Percentiles rank a stretch among this genome's conserved stretches.
phyloP scores from a whole-genome alignment of 1,139 yeast genomes.

The Blastobotrys malaysiensis region DNA sequence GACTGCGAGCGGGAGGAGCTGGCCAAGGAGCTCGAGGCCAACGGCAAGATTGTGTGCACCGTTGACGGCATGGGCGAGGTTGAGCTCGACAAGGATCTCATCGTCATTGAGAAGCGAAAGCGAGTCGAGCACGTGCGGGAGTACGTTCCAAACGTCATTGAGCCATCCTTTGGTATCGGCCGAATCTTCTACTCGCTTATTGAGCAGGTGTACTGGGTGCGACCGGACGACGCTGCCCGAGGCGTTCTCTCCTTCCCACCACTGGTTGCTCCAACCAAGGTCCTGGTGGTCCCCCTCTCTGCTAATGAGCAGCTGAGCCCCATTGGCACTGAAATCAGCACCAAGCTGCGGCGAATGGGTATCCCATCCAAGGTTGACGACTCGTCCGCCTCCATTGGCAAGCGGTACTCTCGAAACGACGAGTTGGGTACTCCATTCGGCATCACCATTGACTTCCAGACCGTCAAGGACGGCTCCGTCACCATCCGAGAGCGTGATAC shows the following conservation, averaged over 20 bases:
- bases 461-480: constrained; percentile 81
- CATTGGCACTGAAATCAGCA: constrained; percentile 55
- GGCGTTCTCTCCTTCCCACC: constrained; percentile 93
- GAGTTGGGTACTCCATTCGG: constrained; percentile 99
- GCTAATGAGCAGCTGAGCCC: constrained; percentile 78
- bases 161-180: constrained; percentile 99
- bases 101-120: constrained; percentile 70
- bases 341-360: constrained; percentile 68
- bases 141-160: constrained; percentile 94
- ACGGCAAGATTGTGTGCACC: constrained; percentile 59
- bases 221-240: constrained; percentile 90
- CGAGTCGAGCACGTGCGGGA: constrained; percentile 90
- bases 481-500: constrained; percentile 98
- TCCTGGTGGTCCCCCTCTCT: constrained; percentile 88
- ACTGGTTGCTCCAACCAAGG: constrained; percentile 95
- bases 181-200: constrained; percentile 89
- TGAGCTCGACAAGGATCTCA: constrained; percentile 67
- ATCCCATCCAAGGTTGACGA: constrained; percentile 96
- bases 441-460: constrained; percentile 94
- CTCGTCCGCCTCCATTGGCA: constrained; percentile 96
- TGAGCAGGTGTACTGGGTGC: constrained; percentile 93
- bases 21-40: constrained; percentile 57
- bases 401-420: constrained; percentile 97
- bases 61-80: constrained; percentile 57
- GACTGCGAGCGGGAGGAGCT: constrained; percentile 82